Conservation (phyloP, 805 yeast genomes). For the Candida pseudofarinosa region DNA sequence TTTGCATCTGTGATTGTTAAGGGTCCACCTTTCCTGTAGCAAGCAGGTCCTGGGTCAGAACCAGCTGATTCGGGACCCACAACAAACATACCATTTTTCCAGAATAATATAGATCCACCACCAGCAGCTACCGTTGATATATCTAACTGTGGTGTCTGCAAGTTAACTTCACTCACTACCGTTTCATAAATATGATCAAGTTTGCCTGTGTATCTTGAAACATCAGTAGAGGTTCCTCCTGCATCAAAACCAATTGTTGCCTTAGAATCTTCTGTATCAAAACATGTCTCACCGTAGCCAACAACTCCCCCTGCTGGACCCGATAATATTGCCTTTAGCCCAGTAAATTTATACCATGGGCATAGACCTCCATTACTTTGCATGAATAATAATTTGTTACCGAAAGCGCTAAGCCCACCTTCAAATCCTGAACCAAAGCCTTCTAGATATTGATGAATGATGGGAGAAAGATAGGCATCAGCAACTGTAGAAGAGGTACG, state of each 20-base stretch:
- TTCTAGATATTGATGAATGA: slow-evolving; percentile 24
- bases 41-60: slow-evolving; percentile 88
- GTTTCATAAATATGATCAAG: slow-evolving; percentile 43
- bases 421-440: slow-evolving; percentile 31
- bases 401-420: slow-evolving; percentile 31
- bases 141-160: slow-evolving; percentile 47
- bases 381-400: slow-evolving; percentile 71
- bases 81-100: slow-evolving; percentile 40
- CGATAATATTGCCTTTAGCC: slow-evolving; percentile 76
- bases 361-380: slow-evolving; percentile 92
- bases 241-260: slow-evolving; percentile 37
- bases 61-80: slow-evolving; percentile 89
- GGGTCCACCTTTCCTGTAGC: slow-evolving; percentile 82
- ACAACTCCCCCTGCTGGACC: slow-evolving; percentile 98
- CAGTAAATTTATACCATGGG: slow-evolving; percentile 73
- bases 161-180: slow-evolving; percentile 40
- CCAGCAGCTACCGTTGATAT: slow-evolving; percentile 37
- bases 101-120: slow-evolving; percentile 33
- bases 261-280: slow-evolving; percentile 20
- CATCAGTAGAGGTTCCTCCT: slow-evolving; percentile 47
- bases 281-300: slow-evolving; percentile 81
- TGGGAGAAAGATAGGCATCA: slow-evolving; percentile 36
- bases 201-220: slow-evolving; percentile 37
- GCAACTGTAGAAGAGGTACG: slow-evolving; percentile 34
- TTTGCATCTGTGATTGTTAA: slow-evolving; percentile 85